Percentiles rank a stretch among this genome's conserved stretches.
phyloP scores from a whole-genome alignment of 2,329 filamentous ascomycete genomes.

The Penicillium digitatum region DNA sequence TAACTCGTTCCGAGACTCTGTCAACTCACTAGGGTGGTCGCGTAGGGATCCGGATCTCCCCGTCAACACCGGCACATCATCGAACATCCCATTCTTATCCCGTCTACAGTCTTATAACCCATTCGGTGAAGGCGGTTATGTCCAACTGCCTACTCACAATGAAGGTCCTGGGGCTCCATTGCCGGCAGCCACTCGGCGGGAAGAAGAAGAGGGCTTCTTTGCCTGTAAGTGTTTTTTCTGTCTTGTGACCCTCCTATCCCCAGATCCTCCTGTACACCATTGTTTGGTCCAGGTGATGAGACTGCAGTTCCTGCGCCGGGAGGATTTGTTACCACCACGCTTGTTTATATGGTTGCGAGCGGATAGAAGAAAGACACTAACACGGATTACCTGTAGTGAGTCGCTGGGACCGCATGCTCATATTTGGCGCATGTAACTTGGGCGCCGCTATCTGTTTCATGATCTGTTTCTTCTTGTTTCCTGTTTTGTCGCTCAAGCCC shows the following conservation, averaged over 20 bases:
- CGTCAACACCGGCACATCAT: slow-evolving; percentile 58
- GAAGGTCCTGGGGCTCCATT: slow-evolving; percentile 79
- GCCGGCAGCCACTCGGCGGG: slow-evolving; percentile 75
- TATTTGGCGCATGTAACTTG: slow-evolving; percentile 88
- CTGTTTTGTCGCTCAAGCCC: slow-evolving; percentile 72
- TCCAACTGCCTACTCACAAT: slow-evolving; percentile 74
- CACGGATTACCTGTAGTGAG: slow-evolving; percentile 62
- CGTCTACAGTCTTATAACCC: slow-evolving; percentile 83
- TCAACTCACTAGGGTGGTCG: slow-evolving; percentile 93
- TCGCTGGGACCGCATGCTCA: slow-evolving; percentile 90
- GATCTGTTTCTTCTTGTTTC: slow-evolving; percentile 83
- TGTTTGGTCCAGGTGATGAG: slow-evolving; percentile 32
- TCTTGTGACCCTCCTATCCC: slow-evolving; percentile 17
- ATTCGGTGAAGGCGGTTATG: slow-evolving; percentile 76
- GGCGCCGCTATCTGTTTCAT: slow-evolving; percentile 88
- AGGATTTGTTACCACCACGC: slow-evolving; percentile 16
- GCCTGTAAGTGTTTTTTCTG: slow-evolving; percentile 65
- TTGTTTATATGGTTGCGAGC: slow-evolving; percentile 17
- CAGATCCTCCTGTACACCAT: slow-evolving; percentile 12
- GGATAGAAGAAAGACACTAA: slow-evolving; percentile 21
- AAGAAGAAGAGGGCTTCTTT: slow-evolving; percentile 96
- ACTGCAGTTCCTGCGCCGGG: slow-evolving; percentile 39
- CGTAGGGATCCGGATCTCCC: slow-evolving; percentile 74
- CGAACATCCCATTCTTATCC: slow-evolving; percentile 70
- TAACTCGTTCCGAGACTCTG: slow-evolving; percentile 83